Base-by-base conservation (phyloP, 2,329 filamentous ascomycete genomes). In the Periconia macrospinosa region DNA sequence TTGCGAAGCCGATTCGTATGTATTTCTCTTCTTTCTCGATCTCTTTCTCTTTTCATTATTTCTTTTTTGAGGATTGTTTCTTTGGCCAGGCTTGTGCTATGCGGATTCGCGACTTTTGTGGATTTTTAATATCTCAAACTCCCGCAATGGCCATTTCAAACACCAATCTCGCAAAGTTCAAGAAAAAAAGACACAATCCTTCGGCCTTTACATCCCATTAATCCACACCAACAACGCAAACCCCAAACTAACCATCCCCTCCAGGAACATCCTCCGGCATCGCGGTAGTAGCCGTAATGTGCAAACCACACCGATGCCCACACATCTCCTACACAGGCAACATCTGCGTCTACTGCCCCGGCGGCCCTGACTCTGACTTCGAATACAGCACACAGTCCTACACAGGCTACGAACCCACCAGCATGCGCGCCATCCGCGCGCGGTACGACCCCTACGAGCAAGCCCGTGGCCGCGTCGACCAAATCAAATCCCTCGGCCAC, bases 351-450 rank as follows among this genome's bases (percentile, higher is more conserved):
- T 99, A 99, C 78, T 99, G 94, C 70, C 94, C 94, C 10, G 94
- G 94, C 62, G 94, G 94, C 1, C 95, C 95, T 9, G 94, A 99
- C 71, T 97, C 92, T 47, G 95, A 99, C 71, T 99, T 99, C 68
- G 94, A 99, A 75, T 99, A 99, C 76, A 97, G 92, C 67, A 99
- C 94, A 9, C 94, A 99, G 73, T 97, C 93, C 6, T 99, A 99
- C 72, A 99, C 94, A 0, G 94, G 94, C 51, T 99, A 99, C 73
- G 94, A 99, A 71, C 94, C 94, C 1, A 99, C 94, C 0, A 97
- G 92, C 2, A 99, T 99, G 94, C 88, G 94, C 65, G 94, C 94
- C 47, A 99, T 99, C 63, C 88, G 95, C 57, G 94, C 94, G 30
- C 86, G 95, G 47, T 99, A 99, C 71, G 95, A 99, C 69, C 94